These are phyloP conservation scores for Nigrograna mackinnonii DNA, from an alignment of 2,329 filamentous ascomycete genomes.

Conservation along the genomic window DNA sequence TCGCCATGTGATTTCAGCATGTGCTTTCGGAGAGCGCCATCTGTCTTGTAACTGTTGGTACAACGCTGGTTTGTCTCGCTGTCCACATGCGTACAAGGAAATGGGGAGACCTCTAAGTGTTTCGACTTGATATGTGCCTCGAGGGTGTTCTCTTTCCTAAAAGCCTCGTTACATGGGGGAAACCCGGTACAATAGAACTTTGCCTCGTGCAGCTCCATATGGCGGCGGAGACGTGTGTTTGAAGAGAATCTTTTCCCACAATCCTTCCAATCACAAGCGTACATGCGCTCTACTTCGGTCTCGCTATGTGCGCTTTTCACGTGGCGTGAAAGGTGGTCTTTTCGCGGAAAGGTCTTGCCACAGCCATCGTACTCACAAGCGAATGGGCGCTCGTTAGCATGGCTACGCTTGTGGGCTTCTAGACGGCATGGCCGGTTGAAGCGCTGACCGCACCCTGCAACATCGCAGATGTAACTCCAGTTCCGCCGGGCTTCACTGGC, in stretches of 20 bases:
- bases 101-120: constrained; percentile 74
- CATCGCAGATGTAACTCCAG: constrained; percentile 78
- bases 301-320: constrained; percentile 76
- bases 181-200: constrained; percentile 75
- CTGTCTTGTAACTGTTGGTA: constrained; percentile 71
- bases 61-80: constrained; percentile 61
- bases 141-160: constrained; percentile 85
- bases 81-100: constrained; percentile 67
- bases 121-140: constrained; percentile 78
- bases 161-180: constrained; percentile 73
- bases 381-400: constrained; percentile 83
- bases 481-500: constrained; percentile 55
- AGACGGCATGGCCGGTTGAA: constrained; percentile 87
- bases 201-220: constrained; percentile 77
- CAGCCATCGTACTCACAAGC: constrained; percentile 72
- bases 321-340: constrained; percentile 85
- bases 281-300: constrained; percentile 61
- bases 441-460: constrained; percentile 74
- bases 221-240: constrained; percentile 74
- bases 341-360: constrained; percentile 81
- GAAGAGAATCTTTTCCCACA: constrained; percentile 85
- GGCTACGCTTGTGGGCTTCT: constrained; percentile 75
- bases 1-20: constrained; percentile 70
- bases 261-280: constrained; percentile 70
- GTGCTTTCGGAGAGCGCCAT: constrained; percentile 72